Base-by-base conservation (phyloP, 495 filamentous ascomycete species). In the Lentithecium fluviatile region DNA sequence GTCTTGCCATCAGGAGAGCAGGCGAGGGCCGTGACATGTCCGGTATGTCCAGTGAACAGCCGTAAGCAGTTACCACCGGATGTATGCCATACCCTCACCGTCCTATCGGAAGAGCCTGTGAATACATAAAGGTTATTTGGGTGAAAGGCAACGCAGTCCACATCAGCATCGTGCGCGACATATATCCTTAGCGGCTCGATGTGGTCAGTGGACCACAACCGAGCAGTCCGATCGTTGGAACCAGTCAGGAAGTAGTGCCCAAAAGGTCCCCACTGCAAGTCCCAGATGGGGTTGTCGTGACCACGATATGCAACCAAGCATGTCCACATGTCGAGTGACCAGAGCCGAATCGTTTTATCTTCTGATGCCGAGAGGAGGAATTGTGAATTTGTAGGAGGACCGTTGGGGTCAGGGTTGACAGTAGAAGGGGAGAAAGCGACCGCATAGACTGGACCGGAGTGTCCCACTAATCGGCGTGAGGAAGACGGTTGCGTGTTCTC, bases 31-130 rank as follows among this genome's bases (percentile, higher is more conserved):
- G 86, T 95, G 70, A 97, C 81, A 68, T 87, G 87, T 17, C 91
- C 88, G 2, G 85, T 85, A 62, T 97, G 95, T 19, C 94, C 95
- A 2, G 87, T 92, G 71, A 97, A 97, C 68, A 97, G 82, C 19
- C 94, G 88, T 0, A 96, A 89, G 42, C 88, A 86, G 56, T 85
- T 85, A 20, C 94, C 94, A 7, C 83, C 90, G 1, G 80, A 77
- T n/a, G 96, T 78, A n/a, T 88, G 83, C 93, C 94, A 98, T 92
- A 98, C 97, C 19, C 94, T 86, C 20, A 97, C 89, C 0, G 91
- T 91, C 74, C 89, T 89, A 73, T 98, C 94, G 45, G 80, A 85
- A 49, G 88, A 91, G 0, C 87, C 90, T 1, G 94, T 96, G 75
- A 97, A 96, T 48, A 96, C 75, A 64, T 97, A 97, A 4, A 85